Conservation (phyloP, 1,284 basidiomycete species). For the Irpex lacteus region DNA sequence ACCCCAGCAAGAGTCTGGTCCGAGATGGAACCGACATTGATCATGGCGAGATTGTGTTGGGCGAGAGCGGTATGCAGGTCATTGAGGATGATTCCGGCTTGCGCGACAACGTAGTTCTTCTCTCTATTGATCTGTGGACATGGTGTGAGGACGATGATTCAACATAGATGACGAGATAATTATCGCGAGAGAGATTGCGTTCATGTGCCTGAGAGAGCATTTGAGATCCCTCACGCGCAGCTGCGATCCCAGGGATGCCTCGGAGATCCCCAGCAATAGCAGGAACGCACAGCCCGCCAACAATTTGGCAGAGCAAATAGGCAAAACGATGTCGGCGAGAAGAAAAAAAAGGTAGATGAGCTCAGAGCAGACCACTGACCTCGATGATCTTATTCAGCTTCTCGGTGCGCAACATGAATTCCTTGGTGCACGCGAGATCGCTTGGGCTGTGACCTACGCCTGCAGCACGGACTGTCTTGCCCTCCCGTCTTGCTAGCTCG, state of each 20-base stretch:
- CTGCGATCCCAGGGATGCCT: conserved; percentile 8
- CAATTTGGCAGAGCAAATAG: not conserved
- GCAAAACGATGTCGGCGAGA: conserved; percentile 20
- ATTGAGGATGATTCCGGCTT: conserved; percentile 80
- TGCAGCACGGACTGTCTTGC: conserved; percentile 74
- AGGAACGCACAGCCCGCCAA: not conserved
- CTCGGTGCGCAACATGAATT: conserved; percentile 79
- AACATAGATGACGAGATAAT: conserved; percentile 8
- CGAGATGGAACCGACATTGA: conserved; percentile 94
- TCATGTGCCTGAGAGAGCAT: conserved; percentile 17
- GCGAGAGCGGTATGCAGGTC: conserved; percentile 70
- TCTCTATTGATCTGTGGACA: conserved; percentile 64
- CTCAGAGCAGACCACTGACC: conserved; percentile 47
- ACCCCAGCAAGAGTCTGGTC: conserved; percentile 96
- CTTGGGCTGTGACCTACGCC: conserved; percentile 93
- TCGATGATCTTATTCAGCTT: conserved; percentile 68
- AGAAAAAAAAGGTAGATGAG: not conserved
- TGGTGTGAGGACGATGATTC: conserved; percentile 10
- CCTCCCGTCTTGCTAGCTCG: conserved; percentile 79
- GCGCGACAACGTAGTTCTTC: conserved; percentile 66
- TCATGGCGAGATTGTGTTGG: conserved; percentile 78
- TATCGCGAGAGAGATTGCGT: not conserved
- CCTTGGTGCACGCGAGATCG: conserved; percentile 86
- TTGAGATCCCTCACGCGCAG: not conserved
- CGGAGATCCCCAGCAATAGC: conserved; percentile 28